Percentiles rank a stretch among this genome's conserved stretches.
Evolutionary conservation across 2,329 filamentous ascomycete genomes (phyloP).

Genomic region (Colletotrichum brevisporum): DNA sequence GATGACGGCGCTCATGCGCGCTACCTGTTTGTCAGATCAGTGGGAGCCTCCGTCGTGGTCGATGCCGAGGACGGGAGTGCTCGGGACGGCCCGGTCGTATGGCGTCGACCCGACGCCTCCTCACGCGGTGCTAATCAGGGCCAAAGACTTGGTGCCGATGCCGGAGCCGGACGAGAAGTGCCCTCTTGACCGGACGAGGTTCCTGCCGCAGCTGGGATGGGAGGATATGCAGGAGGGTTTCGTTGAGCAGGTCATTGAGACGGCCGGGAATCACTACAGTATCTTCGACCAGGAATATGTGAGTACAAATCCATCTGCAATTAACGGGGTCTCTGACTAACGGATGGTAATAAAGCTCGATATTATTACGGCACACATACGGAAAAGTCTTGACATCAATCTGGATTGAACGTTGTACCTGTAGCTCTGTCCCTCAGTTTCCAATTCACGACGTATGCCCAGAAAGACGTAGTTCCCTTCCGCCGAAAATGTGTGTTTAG

Average conservation of each 20-base stretch:
- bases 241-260: conserved; percentile 31
- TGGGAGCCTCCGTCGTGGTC: conserved; percentile 26
- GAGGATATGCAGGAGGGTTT: conserved; percentile 35
- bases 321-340: too few relatives aligned
- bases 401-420: neutral
- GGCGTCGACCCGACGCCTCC: conserved; percentile 19
- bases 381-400: conserved; percentile 18
- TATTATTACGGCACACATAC: conserved; percentile 19
- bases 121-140: conserved; percentile 24
- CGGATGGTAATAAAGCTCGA: neutral
- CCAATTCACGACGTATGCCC: neutral
- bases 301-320: fast-evolving
- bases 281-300: conserved; percentile 32
- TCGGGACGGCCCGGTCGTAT: conserved; percentile 13
- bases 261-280: conserved; percentile 31
- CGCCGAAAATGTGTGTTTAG: too few relatives aligned
- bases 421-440: neutral
- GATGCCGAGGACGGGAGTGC: conserved; percentile 4
- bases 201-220: conserved; percentile 31
- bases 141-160: conserved; percentile 33
- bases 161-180: conserved; percentile 28
- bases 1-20: conserved; percentile 35
- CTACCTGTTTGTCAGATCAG: conserved; percentile 29
- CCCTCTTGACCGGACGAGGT: conserved; percentile 27
- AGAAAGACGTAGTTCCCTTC: too few relatives aligned